A percentile compares a stretch with the other conserved stretches of the same genome.
These are phyloP conservation scores for Blepharisma undulans DNA, from an alignment of 169 alveolate species.

Conservation along the genomic window DNA sequence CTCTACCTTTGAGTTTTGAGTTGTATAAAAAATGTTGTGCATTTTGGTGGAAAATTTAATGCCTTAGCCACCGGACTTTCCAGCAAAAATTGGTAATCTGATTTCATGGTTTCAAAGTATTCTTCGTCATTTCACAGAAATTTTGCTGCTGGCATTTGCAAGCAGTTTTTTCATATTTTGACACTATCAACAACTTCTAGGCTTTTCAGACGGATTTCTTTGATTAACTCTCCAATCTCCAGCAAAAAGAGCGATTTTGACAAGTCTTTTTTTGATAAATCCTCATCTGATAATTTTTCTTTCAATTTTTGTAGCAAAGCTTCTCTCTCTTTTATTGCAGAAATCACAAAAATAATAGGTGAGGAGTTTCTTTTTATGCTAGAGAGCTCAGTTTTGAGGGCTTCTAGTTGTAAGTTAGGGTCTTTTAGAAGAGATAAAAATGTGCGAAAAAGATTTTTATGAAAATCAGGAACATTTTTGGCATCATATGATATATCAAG, in stretches of 20 bases:
- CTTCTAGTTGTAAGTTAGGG: background rate
- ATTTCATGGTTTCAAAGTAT: constrained; percentile 3
- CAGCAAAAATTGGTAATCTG: background rate
- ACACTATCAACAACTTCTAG: background rate
- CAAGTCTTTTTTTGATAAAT: background rate
- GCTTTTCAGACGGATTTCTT: background rate
- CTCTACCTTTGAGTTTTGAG: background rate
- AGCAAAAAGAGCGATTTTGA: background rate
- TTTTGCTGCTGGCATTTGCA: constrained; percentile 7
- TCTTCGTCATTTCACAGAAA: background rate
- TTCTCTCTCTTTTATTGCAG: background rate
- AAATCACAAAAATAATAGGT: background rate
- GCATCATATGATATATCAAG: background rate
- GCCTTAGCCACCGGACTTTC: background rate
- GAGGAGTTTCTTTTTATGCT: background rate
- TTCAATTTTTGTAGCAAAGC: background rate
- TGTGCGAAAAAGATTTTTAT: background rate
- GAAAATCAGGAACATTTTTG: background rate
- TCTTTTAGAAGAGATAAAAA: background rate
- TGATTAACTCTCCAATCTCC: background rate
- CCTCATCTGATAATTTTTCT: background rate
- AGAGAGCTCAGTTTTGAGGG: background rate
- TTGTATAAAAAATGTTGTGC: background rate
- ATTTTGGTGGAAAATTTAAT: background rate
- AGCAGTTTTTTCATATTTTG: background rate